These are phyloP conservation scores for Cladophialophora immunda DNA, from an alignment of 2,329 filamentous ascomycete genomes.

Conservation along the genomic window DNA sequence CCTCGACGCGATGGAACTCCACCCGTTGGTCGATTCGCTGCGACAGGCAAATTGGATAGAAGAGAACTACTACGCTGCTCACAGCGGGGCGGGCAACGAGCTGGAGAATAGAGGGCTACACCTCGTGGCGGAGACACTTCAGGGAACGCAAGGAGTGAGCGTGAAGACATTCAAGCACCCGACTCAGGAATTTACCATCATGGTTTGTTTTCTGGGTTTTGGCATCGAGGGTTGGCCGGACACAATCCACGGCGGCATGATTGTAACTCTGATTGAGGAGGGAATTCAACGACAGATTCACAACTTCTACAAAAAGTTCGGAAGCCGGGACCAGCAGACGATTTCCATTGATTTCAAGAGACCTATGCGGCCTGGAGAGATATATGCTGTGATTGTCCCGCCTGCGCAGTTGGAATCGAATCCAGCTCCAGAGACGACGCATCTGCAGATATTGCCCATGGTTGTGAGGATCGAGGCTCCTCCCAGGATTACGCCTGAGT, in stretches of 20 bases:
- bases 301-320: constrained; percentile 32
- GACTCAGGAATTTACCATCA: constrained; percentile 66
- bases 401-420: constrained; percentile 45
- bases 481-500: constrained; percentile 51
- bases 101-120: constrained; percentile 22
- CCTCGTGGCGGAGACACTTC: constrained; percentile 51
- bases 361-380: constrained; percentile 66
- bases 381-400: constrained; percentile 65
- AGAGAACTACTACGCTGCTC: constrained; percentile 44
- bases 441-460: constrained; percentile 45
- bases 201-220: constrained; percentile 72
- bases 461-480: constrained; percentile 50
- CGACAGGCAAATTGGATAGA: constrained; percentile 49
- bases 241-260: constrained; percentile 71
- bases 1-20: constrained; percentile 44
- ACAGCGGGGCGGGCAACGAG: not conserved
- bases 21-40: constrained; percentile 50
- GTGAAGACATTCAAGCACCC: constrained; percentile 69
- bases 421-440: constrained; percentile 16
- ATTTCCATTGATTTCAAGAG: constrained; percentile 71
- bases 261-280: constrained; percentile 75
- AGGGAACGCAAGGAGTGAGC: constrained; percentile 49
- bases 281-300: constrained; percentile 59
- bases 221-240: constrained; percentile 74
- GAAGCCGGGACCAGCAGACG: constrained; percentile 59